Conservation (phyloP, 1,284 basidiomycete genomes). For the Papiliotrema laurentii region DNA sequence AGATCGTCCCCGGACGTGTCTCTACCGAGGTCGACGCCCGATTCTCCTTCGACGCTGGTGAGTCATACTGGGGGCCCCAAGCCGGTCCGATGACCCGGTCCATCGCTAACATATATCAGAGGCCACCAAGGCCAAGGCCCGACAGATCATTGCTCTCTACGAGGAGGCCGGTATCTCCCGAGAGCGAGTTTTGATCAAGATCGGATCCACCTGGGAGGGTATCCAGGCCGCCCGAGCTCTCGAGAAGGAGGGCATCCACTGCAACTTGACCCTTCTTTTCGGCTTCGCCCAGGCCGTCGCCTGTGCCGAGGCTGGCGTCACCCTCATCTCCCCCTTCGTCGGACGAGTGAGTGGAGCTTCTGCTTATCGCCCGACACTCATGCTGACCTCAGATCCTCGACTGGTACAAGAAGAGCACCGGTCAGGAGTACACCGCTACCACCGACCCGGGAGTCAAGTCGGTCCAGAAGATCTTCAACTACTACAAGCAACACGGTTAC, state of each 20-base stretch:
- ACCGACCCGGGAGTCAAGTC: constrained; percentile 93
- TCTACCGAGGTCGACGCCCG: constrained; percentile 98
- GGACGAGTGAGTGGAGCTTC: constrained; percentile 75
- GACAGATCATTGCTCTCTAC: constrained; percentile 91
- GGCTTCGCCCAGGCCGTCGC: constrained; percentile 98
- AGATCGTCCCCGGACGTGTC: constrained; percentile 95
- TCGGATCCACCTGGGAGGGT: constrained; percentile 98
- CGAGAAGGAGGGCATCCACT: constrained; percentile 91
- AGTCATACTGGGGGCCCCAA: constrained; percentile 5
- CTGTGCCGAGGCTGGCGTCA: constrained; percentile 95
- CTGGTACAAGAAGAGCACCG: constrained; percentile 88
- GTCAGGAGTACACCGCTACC: constrained; percentile 77
- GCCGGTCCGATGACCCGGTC: neutral
- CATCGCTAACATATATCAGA: constrained; percentile 10
- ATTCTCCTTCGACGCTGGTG: constrained; percentile 85
- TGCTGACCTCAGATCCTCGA: constrained; percentile 67
- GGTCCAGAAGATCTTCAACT: constrained; percentile 96
- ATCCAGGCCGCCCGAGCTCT: constrained; percentile 97
- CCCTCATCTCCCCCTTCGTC: constrained; percentile 98
- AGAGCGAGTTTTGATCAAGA: constrained; percentile 96
- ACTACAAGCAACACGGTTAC: constrained; percentile 99
- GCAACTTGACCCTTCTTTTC: constrained; percentile 98
- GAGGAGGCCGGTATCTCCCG: constrained; percentile 82
- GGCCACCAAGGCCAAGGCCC: constrained; percentile 59
- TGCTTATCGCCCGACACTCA: constrained; percentile 1